Evolutionary conservation across 257 asterid genomes (phyloP).

Genomic region (Solanum boliviense): DNA sequence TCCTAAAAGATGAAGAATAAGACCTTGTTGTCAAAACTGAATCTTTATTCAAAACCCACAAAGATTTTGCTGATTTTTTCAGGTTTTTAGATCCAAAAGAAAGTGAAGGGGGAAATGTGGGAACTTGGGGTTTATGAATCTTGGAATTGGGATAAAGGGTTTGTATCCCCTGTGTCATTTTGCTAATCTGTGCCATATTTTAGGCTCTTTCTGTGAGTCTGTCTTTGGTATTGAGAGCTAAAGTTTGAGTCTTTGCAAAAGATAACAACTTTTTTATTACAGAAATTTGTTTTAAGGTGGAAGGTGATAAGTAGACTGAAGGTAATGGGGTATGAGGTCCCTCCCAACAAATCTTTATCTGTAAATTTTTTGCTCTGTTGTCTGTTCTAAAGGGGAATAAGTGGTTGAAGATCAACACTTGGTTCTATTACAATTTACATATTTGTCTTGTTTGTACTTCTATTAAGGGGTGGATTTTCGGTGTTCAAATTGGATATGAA

Average conservation of each 20-base stretch:
- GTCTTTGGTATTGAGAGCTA: neutral
- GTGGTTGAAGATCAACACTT: neutral
- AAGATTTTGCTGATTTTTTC: slow-evolving; percentile 23
- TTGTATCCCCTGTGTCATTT: slow-evolving; percentile 34
- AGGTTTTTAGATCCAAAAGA: slow-evolving; percentile 31
- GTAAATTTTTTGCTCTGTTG: neutral
- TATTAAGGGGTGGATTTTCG: neutral
- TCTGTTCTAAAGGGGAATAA: neutral
- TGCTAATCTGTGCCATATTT: slow-evolving; percentile 35
- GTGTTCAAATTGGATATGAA: neutral
- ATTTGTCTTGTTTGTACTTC: neutral
- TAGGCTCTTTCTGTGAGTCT: neutral
- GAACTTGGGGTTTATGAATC: slow-evolving; percentile 18
- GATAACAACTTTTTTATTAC: neutral
- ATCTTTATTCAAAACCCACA: slow-evolving; percentile 24
- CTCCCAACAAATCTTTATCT: neutral
- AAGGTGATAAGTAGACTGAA: neutral
- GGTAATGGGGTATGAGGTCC: neutral
- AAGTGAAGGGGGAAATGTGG: slow-evolving; percentile 25
- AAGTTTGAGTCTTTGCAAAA: neutral
- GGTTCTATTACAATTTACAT: neutral
- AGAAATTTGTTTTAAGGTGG: neutral
- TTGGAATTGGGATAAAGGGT: slow-evolving; percentile 27
- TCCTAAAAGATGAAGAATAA: slow-evolving; percentile 21
- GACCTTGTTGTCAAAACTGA: slow-evolving; percentile 22